phyloP scores from a whole-genome alignment of 176 grass and related monocot species.

The Luzula sylvatica region DNA sequence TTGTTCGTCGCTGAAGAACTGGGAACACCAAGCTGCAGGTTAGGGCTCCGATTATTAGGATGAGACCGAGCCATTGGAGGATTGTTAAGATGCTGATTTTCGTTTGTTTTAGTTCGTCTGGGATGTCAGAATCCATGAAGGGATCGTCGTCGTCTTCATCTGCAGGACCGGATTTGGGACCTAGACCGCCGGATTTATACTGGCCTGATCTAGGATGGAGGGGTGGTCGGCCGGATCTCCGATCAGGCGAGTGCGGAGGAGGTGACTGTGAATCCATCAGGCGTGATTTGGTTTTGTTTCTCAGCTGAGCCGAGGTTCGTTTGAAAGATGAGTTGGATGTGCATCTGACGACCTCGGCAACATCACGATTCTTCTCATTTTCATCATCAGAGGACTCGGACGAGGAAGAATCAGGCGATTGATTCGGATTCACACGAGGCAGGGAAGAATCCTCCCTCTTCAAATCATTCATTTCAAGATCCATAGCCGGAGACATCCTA shows the following conservation, averaged over 20 bases:
- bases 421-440: constrained; percentile 14
- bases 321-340: constrained; percentile 42
- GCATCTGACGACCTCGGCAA: constrained; percentile 51
- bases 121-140: constrained; percentile 60
- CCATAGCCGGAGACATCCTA: constrained; percentile 47
- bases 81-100: constrained; percentile 37
- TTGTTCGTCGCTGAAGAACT: constrained; percentile 23
- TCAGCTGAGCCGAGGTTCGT: constrained; percentile 19
- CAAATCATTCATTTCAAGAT: constrained; percentile 64
- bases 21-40: constrained; percentile 50
- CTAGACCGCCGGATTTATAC: constrained; percentile 22
- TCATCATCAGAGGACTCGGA: constrained; percentile 33
- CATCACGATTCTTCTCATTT: background rate
- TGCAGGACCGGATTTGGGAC: constrained; percentile 26
- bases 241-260: background rate
- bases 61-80: constrained; percentile 60
- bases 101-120: constrained; percentile 47
- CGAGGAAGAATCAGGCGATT: constrained; percentile 28
- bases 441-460: constrained; percentile 14
- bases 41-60: constrained; percentile 61
- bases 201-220: constrained; percentile 35
- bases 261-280: constrained; percentile 58
- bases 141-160: constrained; percentile 81
- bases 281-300: constrained; percentile 58
- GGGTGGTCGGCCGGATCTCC: constrained; percentile 11